Conservation (phyloP, 768 basidiomycete genomes). For the Lanmaoa rubissima region DNA sequence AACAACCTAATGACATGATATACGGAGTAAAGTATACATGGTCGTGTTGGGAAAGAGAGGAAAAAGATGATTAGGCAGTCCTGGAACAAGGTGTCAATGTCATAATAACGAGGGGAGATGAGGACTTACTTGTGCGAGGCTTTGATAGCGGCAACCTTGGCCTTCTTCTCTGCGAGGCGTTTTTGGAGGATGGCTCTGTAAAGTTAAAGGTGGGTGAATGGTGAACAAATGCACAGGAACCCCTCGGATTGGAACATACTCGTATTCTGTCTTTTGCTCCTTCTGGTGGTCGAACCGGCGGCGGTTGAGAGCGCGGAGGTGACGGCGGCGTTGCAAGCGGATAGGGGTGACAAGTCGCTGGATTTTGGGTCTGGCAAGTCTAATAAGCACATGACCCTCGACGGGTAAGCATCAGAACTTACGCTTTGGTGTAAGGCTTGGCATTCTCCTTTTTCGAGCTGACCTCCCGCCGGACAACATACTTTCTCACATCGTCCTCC, state of each 20-base stretch:
- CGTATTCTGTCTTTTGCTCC: constrained; percentile 94
- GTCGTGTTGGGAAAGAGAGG: constrained; percentile 2
- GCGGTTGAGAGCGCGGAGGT: constrained; percentile 84
- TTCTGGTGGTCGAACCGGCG: constrained; percentile 88
- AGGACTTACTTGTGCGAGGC: constrained; percentile 69
- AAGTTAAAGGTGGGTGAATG: not conserved
- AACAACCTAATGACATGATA: constrained; percentile 26
- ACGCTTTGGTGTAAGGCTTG: constrained; percentile 98
- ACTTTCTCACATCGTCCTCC: constrained; percentile 98
- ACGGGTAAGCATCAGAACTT: constrained; percentile 33
- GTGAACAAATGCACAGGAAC: not conserved
- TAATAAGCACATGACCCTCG: not conserved
- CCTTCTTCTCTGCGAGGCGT: constrained; percentile 92
- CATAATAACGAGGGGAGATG: not conserved
- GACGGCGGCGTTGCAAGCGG: constrained; percentile 95
- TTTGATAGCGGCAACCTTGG: constrained; percentile 84
- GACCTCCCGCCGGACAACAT: constrained; percentile 92
- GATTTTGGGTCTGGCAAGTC: constrained; percentile 76
- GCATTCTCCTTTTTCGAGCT: constrained; percentile 84
- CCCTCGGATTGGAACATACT: constrained; percentile 43
- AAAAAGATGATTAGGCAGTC: constrained; percentile 18
- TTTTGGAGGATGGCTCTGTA: constrained; percentile 72
- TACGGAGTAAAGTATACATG: constrained; percentile 17
- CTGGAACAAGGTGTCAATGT: constrained; percentile 1
- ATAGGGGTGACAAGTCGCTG: constrained; percentile 94